Conservation (phyloP, 495 filamentous ascomycete genomes). For the Annulohypoxylon bovei region DNA sequence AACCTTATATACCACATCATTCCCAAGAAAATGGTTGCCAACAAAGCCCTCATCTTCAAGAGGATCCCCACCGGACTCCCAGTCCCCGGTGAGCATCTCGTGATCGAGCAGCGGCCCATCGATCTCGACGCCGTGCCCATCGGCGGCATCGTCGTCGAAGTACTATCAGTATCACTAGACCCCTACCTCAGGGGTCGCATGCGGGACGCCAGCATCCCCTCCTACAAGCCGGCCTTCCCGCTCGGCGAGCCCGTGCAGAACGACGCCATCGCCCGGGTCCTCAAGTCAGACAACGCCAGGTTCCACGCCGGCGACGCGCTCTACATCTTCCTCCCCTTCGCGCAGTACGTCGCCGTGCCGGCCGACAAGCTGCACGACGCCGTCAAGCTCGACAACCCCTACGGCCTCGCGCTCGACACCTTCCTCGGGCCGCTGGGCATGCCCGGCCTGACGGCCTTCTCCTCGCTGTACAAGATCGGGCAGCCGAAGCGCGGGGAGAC, state of each 20-base stretch:
- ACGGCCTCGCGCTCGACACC: slow-evolving; percentile 66
- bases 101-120: slow-evolving; percentile 66
- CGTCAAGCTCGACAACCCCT: slow-evolving; percentile 65
- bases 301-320: slow-evolving; percentile 71
- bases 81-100: slow-evolving; percentile 70
- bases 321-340: slow-evolving; percentile 60
- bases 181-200: slow-evolving; percentile 78
- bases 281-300: slow-evolving; percentile 66
- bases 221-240: slow-evolving; percentile 1
- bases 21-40: slow-evolving; percentile 58
- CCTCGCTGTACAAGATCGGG: slow-evolving; percentile 81
- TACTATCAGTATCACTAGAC: slow-evolving; percentile 78
- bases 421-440: slow-evolving; percentile 82
- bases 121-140: slow-evolving; percentile 67
- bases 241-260: background rate
- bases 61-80: slow-evolving; percentile 69
- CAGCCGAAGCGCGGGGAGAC: slow-evolving; percentile 87
- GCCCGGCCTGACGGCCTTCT: slow-evolving; percentile 85
- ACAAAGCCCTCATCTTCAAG: slow-evolving; percentile 79
- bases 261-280: slow-evolving; percentile 60
- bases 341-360: slow-evolving; percentile 62
- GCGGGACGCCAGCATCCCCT: slow-evolving; percentile 50
- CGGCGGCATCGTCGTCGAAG: slow-evolving; percentile 74
- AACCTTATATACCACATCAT: background rate
- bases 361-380: slow-evolving; percentile 41